These are phyloP conservation scores for Solanum phureja DNA, from an alignment of 257 asterid genomes.

Conservation along the genomic window DNA sequence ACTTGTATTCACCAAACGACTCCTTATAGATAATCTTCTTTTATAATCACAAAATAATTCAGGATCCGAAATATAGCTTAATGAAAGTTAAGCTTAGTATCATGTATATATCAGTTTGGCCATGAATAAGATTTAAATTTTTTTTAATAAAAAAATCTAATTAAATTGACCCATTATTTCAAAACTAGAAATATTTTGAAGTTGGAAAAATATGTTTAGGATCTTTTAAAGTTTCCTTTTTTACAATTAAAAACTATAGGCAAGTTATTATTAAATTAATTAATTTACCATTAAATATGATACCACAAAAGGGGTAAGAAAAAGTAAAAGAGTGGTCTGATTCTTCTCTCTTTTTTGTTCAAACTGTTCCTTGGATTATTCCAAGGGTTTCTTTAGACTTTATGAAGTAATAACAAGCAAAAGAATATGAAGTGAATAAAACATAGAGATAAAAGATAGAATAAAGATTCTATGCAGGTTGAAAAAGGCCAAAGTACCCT, in stretches of 20 bases:
- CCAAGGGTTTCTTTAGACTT: not conserved
- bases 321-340: not conserved
- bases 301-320: not conserved
- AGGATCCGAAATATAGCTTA: not conserved
- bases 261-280: not conserved
- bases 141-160: not conserved
- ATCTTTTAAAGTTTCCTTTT: not conserved
- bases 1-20: not conserved
- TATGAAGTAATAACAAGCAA: not conserved
- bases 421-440: not conserved
- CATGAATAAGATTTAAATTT: no score
- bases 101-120: no score
- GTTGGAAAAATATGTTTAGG: not conserved
- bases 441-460: not conserved
- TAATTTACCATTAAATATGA: not conserved
- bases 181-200: not conserved
- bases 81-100: no score
- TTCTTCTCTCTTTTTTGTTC: not conserved
- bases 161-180: not conserved
- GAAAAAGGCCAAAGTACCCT: not conserved
- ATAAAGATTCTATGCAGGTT: not conserved
- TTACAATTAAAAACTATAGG: not conserved
- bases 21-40: not conserved
- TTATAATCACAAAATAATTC: not conserved
- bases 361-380: not conserved